These are phyloP conservation scores for Annulohypoxylon stygium DNA, from an alignment of 495 filamentous ascomycete genomes.

Conservation along the genomic window DNA sequence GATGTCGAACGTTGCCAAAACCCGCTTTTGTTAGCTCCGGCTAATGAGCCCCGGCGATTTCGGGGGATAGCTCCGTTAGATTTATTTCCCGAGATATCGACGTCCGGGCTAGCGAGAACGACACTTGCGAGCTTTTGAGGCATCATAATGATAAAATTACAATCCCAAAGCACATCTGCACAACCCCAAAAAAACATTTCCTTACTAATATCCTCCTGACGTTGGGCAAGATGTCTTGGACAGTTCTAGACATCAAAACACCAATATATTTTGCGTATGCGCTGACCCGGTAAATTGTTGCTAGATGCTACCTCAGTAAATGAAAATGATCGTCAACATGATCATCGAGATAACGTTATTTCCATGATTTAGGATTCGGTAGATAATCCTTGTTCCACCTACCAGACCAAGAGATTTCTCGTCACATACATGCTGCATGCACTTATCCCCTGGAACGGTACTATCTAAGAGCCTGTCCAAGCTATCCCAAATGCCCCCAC, in stretches of 20 bases:
- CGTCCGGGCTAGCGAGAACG: slow-evolving; percentile 17
- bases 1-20: slow-evolving; percentile 42
- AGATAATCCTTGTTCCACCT: slow-evolving; percentile 29
- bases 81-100: slow-evolving; percentile 13
- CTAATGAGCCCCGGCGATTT: slow-evolving; percentile 40
- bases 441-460: slow-evolving; percentile 37
- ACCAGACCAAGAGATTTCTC: slow-evolving; percentile 32
- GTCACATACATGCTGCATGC: slow-evolving; percentile 42
- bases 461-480: neutral
- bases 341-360: slow-evolving; percentile 40
- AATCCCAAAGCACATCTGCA: neutral
- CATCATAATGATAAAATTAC: neutral
- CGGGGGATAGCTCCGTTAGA: slow-evolving; percentile 34
- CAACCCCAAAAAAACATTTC: neutral
- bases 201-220: neutral
- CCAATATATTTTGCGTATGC: slow-evolving; percentile 27
- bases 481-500: slow-evolving; percentile 20
- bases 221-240: slow-evolving; percentile 7
- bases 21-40: slow-evolving; percentile 42
- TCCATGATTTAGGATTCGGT: slow-evolving; percentile 19
- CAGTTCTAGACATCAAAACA: slow-evolving; percentile 21
- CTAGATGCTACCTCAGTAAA: slow-evolving; percentile 35
- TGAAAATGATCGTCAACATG: slow-evolving; percentile 22
- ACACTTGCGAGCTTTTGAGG: neutral
- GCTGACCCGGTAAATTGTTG: slow-evolving; percentile 36